Conservation (phyloP, 768 basidiomycete species). For the Daedaleopsis sinensis region DNA sequence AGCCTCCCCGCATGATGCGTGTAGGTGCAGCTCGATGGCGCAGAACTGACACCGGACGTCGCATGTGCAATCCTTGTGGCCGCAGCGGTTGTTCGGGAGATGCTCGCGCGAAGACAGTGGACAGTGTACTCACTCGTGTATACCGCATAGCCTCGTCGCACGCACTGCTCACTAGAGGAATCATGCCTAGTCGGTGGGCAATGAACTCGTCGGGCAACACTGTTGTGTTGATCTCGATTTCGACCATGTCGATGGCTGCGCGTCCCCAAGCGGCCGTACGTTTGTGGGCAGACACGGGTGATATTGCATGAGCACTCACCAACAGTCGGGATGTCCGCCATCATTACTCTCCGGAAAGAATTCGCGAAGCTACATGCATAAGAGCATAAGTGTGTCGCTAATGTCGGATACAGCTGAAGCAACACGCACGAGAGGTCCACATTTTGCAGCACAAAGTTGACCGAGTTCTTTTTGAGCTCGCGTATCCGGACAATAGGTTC, state of each 20-base stretch:
- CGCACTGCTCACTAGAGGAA: slow-evolving; percentile 85
- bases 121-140: slow-evolving; percentile 55
- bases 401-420: not conserved
- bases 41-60: slow-evolving; percentile 83
- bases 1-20: slow-evolving; percentile 72
- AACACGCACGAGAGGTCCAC: slow-evolving; percentile 88
- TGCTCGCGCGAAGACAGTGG: not conserved
- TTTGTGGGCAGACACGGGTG: not conserved
- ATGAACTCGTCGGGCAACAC: slow-evolving; percentile 98
- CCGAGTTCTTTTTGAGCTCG: slow-evolving; percentile 80
- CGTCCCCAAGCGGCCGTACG: not conserved
- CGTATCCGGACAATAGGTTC: slow-evolving; percentile 83
- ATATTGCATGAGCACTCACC: slow-evolving; percentile 56
- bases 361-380: slow-evolving; percentile 76
- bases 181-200: slow-evolving; percentile 92
- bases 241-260: slow-evolving; percentile 95
- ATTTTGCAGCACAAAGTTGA: slow-evolving; percentile 93
- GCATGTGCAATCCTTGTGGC: slow-evolving; percentile 86
- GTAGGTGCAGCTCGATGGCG: slow-evolving; percentile 79
- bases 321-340: slow-evolving; percentile 95
- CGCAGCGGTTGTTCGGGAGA: not conserved
- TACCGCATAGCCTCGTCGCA: slow-evolving; percentile 89
- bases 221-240: slow-evolving; percentile 87
- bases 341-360: slow-evolving; percentile 89
- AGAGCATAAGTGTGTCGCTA: slow-evolving; percentile 1